Evolutionary conservation across 2,329 filamentous ascomycete genomes (phyloP).

Genomic region (Emericellopsis atlantica): DNA sequence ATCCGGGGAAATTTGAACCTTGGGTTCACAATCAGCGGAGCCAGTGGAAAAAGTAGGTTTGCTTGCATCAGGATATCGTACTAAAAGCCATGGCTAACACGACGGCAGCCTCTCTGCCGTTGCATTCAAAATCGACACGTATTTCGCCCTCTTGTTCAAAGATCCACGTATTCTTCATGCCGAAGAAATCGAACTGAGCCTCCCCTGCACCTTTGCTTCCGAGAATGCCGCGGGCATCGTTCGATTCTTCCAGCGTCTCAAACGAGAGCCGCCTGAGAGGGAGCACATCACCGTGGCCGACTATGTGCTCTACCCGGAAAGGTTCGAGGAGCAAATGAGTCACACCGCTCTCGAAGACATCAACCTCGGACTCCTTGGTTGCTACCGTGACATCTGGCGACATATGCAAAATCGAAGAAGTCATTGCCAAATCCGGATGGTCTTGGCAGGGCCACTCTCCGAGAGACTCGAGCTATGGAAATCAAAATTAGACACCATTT

Average conservation of each 20-base stretch:
- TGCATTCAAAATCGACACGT: slow-evolving; percentile 25
- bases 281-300: slow-evolving; percentile 15
- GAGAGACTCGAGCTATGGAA: slow-evolving; percentile 14
- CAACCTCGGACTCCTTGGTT: slow-evolving; percentile 16
- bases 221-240: slow-evolving; percentile 24
- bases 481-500: slow-evolving; percentile 10
- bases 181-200: slow-evolving; percentile 22
- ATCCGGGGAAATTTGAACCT: slow-evolving; percentile 23
- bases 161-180: slow-evolving; percentile 17
- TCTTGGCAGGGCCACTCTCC: slow-evolving; percentile 5
- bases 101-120: slow-evolving; percentile 16
- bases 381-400: slow-evolving; percentile 15
- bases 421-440: slow-evolving; percentile 7
- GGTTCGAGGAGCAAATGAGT: slow-evolving; percentile 9
- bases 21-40: slow-evolving; percentile 12
- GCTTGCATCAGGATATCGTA: neutral
- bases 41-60: neutral
- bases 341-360: slow-evolving; percentile 18
- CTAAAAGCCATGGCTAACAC: neutral
- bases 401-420: too few species aligned
- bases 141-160: slow-evolving; percentile 17
- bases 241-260: slow-evolving; percentile 19
- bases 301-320: slow-evolving; percentile 12
- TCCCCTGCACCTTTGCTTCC: slow-evolving; percentile 18
- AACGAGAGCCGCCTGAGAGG: slow-evolving; percentile 17